Evolutionary conservation across 2,329 filamentous ascomycete genomes (phyloP).

Genomic region (Fusarium pseudograminearum): DNA sequence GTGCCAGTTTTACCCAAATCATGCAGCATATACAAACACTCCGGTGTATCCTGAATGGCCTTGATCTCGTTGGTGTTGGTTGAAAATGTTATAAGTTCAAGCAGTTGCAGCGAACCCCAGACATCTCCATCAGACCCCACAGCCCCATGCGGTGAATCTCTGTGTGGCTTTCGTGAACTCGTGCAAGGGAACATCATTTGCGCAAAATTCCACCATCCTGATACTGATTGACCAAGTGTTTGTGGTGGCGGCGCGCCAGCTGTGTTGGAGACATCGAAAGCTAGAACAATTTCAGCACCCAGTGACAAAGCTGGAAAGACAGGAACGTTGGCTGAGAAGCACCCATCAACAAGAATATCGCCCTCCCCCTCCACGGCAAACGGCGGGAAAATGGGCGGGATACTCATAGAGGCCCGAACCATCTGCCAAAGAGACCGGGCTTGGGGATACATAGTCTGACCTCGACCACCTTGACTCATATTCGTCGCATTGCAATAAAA

Average conservation of each 20-base stretch:
- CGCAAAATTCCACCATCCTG: background rate
- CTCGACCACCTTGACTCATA: background rate
- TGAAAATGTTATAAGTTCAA: background rate
- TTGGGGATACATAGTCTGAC: background rate
- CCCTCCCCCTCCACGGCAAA: background rate
- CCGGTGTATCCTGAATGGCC: background rate
- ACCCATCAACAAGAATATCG: background rate
- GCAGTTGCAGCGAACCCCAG: background rate
- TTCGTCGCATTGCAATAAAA: slow-evolving; percentile 1
- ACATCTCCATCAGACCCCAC: background rate
- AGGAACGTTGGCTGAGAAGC: background rate
- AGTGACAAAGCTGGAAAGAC: background rate
- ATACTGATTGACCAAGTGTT: background rate
- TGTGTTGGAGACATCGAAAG: background rate
- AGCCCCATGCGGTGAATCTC: background rate
- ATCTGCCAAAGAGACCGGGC: background rate
- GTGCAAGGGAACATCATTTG: background rate
- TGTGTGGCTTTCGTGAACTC: background rate
- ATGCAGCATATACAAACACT: background rate
- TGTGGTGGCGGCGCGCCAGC: background rate
- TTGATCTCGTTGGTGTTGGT: slow-evolving; percentile 1
- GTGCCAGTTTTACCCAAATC: background rate
- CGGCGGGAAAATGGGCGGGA: background rate
- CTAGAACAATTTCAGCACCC: background rate
- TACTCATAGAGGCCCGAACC: background rate